Base-by-base conservation (phyloP, 192 early-diverging fungal species). In the Coemansia sp. region DNA sequence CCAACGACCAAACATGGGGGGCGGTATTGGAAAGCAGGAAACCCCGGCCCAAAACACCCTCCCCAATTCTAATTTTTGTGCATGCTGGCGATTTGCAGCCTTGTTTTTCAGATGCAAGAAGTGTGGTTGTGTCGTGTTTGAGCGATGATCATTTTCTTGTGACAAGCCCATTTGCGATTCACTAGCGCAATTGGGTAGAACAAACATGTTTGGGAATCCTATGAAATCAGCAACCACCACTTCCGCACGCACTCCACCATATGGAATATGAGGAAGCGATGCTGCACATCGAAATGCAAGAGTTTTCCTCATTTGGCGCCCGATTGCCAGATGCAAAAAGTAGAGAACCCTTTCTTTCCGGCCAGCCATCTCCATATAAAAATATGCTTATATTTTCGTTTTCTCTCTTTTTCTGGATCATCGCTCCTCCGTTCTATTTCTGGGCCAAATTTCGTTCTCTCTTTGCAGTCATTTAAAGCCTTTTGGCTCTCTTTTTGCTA, bases 371-470 rank as follows among this genome's bases (percentile, higher is more conserved):
- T 4, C 29, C 14, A 54, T 54, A 54, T 54, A 54, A 69, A 45
- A 45, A n/a, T 62, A 71, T 53, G 57, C 57, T 23, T 25, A 8
- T 62, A 25, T 37, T 30, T 29, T 15, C 25, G 31, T 62, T 47
- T 33, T 52, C 29, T 22, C 45, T 64, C 42, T 38, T 59, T 13
- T 54, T 25, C 52, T 33, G 27, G 15, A 25, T 10, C 27, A 47
- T 29, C 11, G 45, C 14, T 56, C 14, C 48, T 57, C 9, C 31
- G 53, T 34, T 27, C 36, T 61, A 28, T 59, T 63, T 59, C 57
- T 55, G 17, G 48, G 48, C 56, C 33, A 50, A 38, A 33, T 50
- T 57, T 61, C n/a, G n/a, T 50, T 65, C 38, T 58, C 38, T 45
- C 3, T 40, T 27, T 37, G 9, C 27, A 53, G 19, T 25, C 23